Base-by-base conservation (phyloP, 306 rosid genomes). In the Vigna nakashimae region DNA sequence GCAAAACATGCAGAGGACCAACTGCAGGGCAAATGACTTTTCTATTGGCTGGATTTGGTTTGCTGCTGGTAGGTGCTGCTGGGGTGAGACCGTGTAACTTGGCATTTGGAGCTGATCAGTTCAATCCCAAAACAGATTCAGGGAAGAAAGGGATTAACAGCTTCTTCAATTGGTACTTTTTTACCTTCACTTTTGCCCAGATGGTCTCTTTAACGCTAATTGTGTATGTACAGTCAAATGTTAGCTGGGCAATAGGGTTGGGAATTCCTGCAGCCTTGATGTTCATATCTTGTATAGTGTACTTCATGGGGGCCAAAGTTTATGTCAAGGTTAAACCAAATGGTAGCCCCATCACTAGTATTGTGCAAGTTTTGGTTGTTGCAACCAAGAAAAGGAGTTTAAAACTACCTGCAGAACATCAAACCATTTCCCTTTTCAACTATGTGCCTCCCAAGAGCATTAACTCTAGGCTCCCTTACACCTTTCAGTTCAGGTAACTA, bases 71-170 rank as follows among this genome's bases (percentile, higher is more conserved):
- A 2, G 98, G 97, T 71, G 94, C 97, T 4, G 96, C 90, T 1
- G 96, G 97, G 12, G 77, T 94, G 42, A 66, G 98, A 64, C 98
- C 98, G 15, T 94, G 98, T 82, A 94, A 88, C 81, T 62, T 94
- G 77, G 97, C 95, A 9, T 94, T 92, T 68, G 98, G 98, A 43
- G 97, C 90, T 1, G 98, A 94, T 83, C 98, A 94, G 82, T 94
- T 90, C 83, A 70, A 94, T 50, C 95, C 93, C 4, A 87, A 85
- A 0, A 89, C 97, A 32, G 96, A 92, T 17, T 76, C 94, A 43
- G 96, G 98, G 11, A 92, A 90, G 52, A 89, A 79, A 38, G 98
- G 97, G 9, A 81, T 94, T 52, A 88, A 89, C 28, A 92, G 97
- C 78, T 94, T 92, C 86, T 90, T 94, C 91, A 94, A 94, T 85